Evolutionary conservation across 352 stramenopile species (phyloP).

Genomic region (Halophytophthora batemanensis): DNA sequence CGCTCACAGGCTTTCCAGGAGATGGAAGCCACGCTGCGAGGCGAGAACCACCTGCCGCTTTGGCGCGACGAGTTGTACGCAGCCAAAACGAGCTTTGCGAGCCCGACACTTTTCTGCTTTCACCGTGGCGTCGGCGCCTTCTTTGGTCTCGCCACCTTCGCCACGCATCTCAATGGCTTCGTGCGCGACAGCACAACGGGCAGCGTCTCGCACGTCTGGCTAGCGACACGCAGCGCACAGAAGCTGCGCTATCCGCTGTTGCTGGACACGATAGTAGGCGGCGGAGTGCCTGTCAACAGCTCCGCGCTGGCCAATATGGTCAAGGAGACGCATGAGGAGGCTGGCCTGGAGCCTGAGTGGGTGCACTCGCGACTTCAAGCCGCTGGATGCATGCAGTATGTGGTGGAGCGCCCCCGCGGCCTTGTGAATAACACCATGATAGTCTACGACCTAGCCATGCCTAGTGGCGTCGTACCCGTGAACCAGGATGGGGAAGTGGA

Average conservation of each 20-base stretch:
- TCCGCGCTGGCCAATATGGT: constrained; percentile 68
- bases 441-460: constrained; percentile 62
- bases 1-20: constrained; percentile 44
- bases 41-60: constrained; percentile 41
- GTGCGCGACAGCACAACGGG: constrained; percentile 28
- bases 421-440: constrained; percentile 73
- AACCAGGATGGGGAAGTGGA: constrained; percentile 68
- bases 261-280: constrained; percentile 62
- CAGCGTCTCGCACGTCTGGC: constrained; percentile 51
- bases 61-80: constrained; percentile 70
- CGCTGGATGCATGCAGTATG: constrained; percentile 52
- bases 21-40: constrained; percentile 38
- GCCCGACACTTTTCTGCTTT: constrained; percentile 52
- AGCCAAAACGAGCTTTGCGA: constrained; percentile 42
- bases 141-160: constrained; percentile 68
- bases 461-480: constrained; percentile 24
- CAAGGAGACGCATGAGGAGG: constrained; percentile 68
- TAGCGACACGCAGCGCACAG: constrained; percentile 45
- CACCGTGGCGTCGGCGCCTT: constrained; percentile 56
- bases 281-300: constrained; percentile 45
- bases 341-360: constrained; percentile 39
- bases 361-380: constrained; percentile 29
- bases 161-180: constrained; percentile 71
- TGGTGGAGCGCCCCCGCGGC: constrained; percentile 50
- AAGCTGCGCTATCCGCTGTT: constrained; percentile 53